A percentile compares a stretch with the other conserved stretches of the same genome.
Conservation (phyloP, 768 basidiomycete genomes). For the Gyrodon lividus region DNA sequence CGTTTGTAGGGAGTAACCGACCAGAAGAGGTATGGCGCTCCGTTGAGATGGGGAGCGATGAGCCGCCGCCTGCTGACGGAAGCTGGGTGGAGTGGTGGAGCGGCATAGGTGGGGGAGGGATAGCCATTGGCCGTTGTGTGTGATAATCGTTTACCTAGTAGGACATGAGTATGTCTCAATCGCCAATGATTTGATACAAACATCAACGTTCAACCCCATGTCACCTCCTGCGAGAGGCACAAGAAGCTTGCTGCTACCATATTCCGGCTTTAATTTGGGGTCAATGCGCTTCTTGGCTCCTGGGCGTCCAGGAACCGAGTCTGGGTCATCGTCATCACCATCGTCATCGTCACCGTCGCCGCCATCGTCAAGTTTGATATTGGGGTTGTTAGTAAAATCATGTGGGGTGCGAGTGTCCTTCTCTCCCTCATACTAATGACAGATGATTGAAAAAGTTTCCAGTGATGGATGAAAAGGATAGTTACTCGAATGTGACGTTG, state of each 20-base stretch:
- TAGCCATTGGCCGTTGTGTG: constrained; percentile 30
- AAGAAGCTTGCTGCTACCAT: constrained; percentile 19
- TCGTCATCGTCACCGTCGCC: constrained; percentile 43
- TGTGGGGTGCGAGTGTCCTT: constrained; percentile 47
- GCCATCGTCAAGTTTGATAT: constrained; percentile 34
- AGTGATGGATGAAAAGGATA: constrained; percentile 1
- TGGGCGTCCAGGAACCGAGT: constrained; percentile 16
- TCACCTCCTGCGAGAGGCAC: constrained; percentile 17
- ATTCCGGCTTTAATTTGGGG: constrained; percentile 31
- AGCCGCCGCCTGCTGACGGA: constrained; percentile 14
- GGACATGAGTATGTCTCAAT: constrained; percentile 2
- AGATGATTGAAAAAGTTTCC: neutral
- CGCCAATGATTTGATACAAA: constrained; percentile 9
- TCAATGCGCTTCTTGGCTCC: constrained; percentile 23
- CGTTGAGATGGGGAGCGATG: constrained; percentile 34
- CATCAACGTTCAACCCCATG: constrained; percentile 23
- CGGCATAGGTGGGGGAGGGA: constrained; percentile 34
- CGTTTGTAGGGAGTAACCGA: constrained; percentile 30
- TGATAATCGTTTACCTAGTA: constrained; percentile 29
- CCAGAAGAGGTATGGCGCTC: constrained; percentile 33
- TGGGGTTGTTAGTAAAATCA: constrained; percentile 45
- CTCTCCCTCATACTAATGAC: constrained; percentile 48
- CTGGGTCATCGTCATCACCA: constrained; percentile 32
- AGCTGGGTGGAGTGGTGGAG: constrained; percentile 29
- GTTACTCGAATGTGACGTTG: constrained; percentile 60